Evolutionary conservation across 225 moss, liverwort and hornwort species (phyloP), one percentile per base, ranked within the genome.

Genomic region (Ulota crispa): DNA sequence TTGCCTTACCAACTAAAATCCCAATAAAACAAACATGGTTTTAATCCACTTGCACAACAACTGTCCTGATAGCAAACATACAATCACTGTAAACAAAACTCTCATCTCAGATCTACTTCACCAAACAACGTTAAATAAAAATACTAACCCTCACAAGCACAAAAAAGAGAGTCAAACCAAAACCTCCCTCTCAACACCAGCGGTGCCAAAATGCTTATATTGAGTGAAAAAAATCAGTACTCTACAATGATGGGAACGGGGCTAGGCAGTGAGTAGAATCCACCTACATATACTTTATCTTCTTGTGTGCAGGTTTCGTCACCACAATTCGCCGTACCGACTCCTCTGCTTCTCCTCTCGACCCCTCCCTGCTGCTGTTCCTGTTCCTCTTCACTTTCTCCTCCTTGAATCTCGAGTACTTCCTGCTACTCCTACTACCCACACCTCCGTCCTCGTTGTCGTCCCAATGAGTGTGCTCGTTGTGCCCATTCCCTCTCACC

Each of bases 281-380:
- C 50, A 67, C 23, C 34, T 96, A 96, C 79, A 88, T 9, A 45
- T 92, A 95, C 73, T 85, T 93, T 52, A 93, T 93, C 90, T 93
- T 95, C 84, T 91, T 96, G 66, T 96, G 96, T 2, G 89, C 88
- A 86, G 89, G 84, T 83, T 88, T 90, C 13, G 93, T 96, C 42
- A 93, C 79, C 30, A 93, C 85, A 72, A 93, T 88, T 81, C 88
- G 89, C 42, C 89, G 81, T 70, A 81, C 59, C 43, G n/a, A 72
- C 32, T 85, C 83, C 70, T 67, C 68, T 28, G 34, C 64, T 70
- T 85, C 86, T 39, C 43, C 71, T 79, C 53, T 85, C 45, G 7
- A 68, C 50, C 81, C 69, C 53, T 85, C 84, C 59, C 63, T 71
- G 19, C 63, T 71, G 19, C 82, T 72, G 62, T 53, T 72, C 34